Evolutionary conservation across 306 rosid genomes (phyloP).

Genomic region (Chamaecrista fasciculata): DNA sequence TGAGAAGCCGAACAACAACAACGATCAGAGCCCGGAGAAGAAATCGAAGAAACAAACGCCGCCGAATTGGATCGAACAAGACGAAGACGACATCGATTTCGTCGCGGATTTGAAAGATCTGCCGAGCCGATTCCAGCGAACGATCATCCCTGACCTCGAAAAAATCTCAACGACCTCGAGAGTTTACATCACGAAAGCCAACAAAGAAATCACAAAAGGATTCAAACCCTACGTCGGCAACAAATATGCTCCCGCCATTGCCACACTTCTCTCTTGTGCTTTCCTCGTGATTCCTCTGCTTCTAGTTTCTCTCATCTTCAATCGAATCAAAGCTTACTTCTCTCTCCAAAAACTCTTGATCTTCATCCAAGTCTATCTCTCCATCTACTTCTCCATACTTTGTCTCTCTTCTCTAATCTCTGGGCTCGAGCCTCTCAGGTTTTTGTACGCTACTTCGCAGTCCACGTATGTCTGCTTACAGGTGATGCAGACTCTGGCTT

Average conservation of each 20-base stretch:
- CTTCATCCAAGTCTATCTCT: constrained; percentile 83
- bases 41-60: constrained; percentile 39
- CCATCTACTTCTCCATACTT: constrained; percentile 83
- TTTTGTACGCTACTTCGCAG: constrained; percentile 81
- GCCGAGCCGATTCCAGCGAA: constrained; percentile 55
- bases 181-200: constrained; percentile 63
- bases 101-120: constrained; percentile 65
- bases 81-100: constrained; percentile 54
- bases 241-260: constrained; percentile 78
- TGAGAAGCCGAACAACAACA: constrained; percentile 31
- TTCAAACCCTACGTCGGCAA: constrained; percentile 87
- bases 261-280: constrained; percentile 55
- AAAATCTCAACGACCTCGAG: constrained; percentile 72
- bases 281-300: constrained; percentile 71
- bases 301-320: constrained; percentile 72
- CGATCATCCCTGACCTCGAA: constrained; percentile 78
- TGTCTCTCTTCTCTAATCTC: constrained; percentile 59
- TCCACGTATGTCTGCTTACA: constrained; percentile 73
- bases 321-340: constrained; percentile 79
- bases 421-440: constrained; percentile 79
- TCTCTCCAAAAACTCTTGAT: constrained; percentile 86
- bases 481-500: constrained; percentile 77
- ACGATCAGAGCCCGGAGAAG: constrained; percentile 28
- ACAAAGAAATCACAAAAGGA: constrained; percentile 62
- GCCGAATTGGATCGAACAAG: constrained; percentile 55